Conservation (phyloP, 2,329 filamentous ascomycete species). For the Albophoma yamanashiensis region DNA sequence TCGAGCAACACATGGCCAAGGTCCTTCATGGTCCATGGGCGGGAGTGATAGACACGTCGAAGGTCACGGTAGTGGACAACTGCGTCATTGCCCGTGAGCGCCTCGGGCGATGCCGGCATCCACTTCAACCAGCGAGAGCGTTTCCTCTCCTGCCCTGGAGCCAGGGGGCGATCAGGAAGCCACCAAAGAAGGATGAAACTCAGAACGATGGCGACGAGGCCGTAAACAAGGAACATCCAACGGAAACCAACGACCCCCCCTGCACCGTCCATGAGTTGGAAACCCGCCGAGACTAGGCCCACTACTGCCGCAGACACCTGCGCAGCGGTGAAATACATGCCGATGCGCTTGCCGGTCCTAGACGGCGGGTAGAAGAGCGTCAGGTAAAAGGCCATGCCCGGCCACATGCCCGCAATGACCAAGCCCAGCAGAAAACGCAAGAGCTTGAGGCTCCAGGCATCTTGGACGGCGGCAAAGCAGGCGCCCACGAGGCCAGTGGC, state of each 20-base stretch:
- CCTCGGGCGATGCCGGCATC: slow-evolving; percentile 59
- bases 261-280: slow-evolving; percentile 79
- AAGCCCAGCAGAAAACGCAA: slow-evolving; percentile 75
- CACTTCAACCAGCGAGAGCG: slow-evolving; percentile 46
- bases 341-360: slow-evolving; percentile 77
- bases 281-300: slow-evolving; percentile 79
- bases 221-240: slow-evolving; percentile 90
- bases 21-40: slow-evolving; percentile 63
- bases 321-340: slow-evolving; percentile 79
- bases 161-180: slow-evolving; percentile 73
- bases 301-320: slow-evolving; percentile 86
- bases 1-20: slow-evolving; percentile 63
- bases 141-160: slow-evolving; percentile 53
- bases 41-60: slow-evolving; percentile 65
- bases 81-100: slow-evolving; percentile 66
- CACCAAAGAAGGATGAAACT: slow-evolving; percentile 75
- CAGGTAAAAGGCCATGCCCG: slow-evolving; percentile 86
- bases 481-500: slow-evolving; percentile 76
- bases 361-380: slow-evolving; percentile 87
- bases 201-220: slow-evolving; percentile 60
- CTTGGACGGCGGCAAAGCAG: slow-evolving; percentile 72
- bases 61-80: slow-evolving; percentile 75
- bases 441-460: slow-evolving; percentile 82
- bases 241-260: slow-evolving; percentile 71
- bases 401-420: slow-evolving; percentile 91